Evolutionary conservation across 148 eudicot genomes (phyloP), one percentile per base, ranked within the genome.

Genomic region (Vaccinium macrocarpon): DNA sequence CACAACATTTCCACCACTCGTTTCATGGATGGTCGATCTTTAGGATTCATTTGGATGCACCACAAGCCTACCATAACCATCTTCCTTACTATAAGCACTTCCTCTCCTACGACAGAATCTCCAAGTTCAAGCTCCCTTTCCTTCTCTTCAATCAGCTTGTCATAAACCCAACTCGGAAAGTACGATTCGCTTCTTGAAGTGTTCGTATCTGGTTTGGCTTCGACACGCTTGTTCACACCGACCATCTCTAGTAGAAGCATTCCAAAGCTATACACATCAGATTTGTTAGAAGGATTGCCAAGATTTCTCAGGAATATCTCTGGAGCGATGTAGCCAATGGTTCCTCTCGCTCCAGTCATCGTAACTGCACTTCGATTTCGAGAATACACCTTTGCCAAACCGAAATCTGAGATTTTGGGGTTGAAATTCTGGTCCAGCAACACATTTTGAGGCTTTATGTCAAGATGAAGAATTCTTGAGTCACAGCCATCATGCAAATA

Each of bases 41-140:
- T 82, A 13, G 84, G 84, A 42, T 82, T 82, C 42, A 73, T 82
- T 82, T 82, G 84, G 38, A 82, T 82, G 84, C 84, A 82, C 84
- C 84, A 82, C 16, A 82, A 38, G 14, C 78, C 84, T 4, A 82
- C 84, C 79, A 72, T 73, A 7, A 73, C 23, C 79, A 82, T 70
- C 55, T 82, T 82, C 46, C 68, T 82, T 15, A 52, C 84, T 4
- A 82, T 35, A 51, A 2, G 8, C 12, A 53, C 68, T 73, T 53
- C 79, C 48, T 82, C 84, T 35, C 68, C 84, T 2, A 82, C 73
- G 25, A 68, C 38, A 8, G 77, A 82, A 70, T 82, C 77, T 18
- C 11, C 57, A 82, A 82, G n/a, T 25, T 70, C 77, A 70, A 42
- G 11, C 2, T 57, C 72, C 72, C n/a, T 62, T 16, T 52, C 52